Percentiles rank a stretch among this genome's conserved stretches.
phyloP scores from a whole-genome alignment of 768 basidiomycete genomes.

The Vishniacozyma victoriae region DNA sequence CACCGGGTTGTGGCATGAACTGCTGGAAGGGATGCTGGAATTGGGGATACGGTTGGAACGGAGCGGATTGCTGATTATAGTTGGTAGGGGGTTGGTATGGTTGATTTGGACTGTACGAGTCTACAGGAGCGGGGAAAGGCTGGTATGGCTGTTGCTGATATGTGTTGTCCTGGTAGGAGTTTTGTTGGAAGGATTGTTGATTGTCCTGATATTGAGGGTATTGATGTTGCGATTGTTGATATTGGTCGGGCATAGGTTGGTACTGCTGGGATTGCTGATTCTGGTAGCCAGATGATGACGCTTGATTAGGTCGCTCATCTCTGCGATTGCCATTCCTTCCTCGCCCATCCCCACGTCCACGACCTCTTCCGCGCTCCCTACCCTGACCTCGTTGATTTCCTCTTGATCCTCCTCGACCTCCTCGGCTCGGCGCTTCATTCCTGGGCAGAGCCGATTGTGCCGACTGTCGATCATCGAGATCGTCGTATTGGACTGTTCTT shows the following conservation, averaged over 20 bases:
- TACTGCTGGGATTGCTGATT: background rate
- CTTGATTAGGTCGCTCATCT: background rate
- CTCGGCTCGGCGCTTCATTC: background rate
- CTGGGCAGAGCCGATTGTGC: background rate
- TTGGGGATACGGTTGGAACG: constrained; percentile 8
- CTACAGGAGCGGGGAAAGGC: background rate
- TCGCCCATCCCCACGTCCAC: constrained; percentile 1
- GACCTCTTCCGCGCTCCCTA: constrained; percentile 1
- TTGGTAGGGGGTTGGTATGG: background rate
- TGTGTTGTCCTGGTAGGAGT: background rate
- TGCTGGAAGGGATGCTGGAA: background rate
- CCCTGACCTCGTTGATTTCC: constrained; percentile 11
- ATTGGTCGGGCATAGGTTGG: background rate
- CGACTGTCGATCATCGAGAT: constrained; percentile 6
- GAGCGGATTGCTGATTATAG: constrained; percentile 6
- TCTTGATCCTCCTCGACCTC: constrained; percentile 11
- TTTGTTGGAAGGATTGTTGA: background rate
- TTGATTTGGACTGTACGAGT: constrained; percentile 6
- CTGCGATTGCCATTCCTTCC: background rate
- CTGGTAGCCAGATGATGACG: background rate
- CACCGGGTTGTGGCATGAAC: constrained; percentile 8
- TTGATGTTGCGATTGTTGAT: background rate
- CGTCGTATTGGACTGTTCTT: constrained; percentile 36
- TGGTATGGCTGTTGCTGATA: background rate
- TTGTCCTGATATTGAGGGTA: background rate